Percentiles rank a stretch among this genome's conserved stretches.
These are phyloP conservation scores for Atkinsonella hypoxylon DNA, from an alignment of 2,329 filamentous ascomycete genomes.

Conservation along the genomic window DNA sequence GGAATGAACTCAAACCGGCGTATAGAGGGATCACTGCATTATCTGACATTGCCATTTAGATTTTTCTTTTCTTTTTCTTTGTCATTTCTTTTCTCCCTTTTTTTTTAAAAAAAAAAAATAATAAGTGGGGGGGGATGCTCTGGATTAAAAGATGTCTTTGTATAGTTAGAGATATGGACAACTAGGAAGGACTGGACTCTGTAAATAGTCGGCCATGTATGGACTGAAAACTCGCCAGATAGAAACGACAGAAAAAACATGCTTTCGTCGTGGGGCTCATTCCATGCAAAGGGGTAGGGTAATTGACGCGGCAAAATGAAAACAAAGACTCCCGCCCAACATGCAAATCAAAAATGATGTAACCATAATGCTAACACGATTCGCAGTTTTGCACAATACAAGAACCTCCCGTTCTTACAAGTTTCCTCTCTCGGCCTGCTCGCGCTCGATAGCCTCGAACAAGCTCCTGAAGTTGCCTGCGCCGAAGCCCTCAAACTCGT, in stretches of 20 bases:
- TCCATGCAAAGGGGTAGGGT: slow-evolving; percentile 1
- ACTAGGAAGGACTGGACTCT: too few species aligned
- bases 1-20: too few species aligned
- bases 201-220: too few species aligned
- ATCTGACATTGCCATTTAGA: too few species aligned
- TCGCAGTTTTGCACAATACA: slow-evolving; percentile 6
- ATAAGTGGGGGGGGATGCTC: too few species aligned
- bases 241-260: background rate
- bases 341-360: background rate
- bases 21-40: too few species aligned
- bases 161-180: too few species aligned
- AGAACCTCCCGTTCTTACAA: slow-evolving; percentile 32
- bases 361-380: slow-evolving; percentile 1
- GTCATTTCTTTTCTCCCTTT: too few species aligned
- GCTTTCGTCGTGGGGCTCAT: slow-evolving; percentile 3
- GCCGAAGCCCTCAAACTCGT: slow-evolving; percentile 84
- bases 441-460: slow-evolving; percentile 90
- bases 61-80: too few species aligned
- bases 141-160: too few species aligned
- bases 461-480: slow-evolving; percentile 92
- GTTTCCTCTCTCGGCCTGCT: slow-evolving; percentile 80
- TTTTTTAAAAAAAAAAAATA: too few species aligned
- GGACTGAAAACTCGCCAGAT: too few species aligned
- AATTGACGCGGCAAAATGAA: background rate
- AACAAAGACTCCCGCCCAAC: background rate